Conservation (phyloP, 495 filamentous ascomycete genomes). For the Aspergillus leporis region DNA sequence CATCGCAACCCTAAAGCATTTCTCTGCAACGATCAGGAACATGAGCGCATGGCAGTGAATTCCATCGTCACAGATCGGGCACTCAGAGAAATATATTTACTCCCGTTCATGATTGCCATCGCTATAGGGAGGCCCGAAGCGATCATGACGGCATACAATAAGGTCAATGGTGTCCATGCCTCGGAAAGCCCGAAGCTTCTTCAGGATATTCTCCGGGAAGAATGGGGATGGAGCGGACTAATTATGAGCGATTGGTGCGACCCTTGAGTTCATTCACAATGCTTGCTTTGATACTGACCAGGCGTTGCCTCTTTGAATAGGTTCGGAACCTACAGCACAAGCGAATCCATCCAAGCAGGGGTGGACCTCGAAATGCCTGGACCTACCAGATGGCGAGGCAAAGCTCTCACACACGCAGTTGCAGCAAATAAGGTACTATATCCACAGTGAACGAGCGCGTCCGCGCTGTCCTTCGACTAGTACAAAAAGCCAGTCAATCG, state of each 20-base stretch:
- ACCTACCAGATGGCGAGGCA: conserved; percentile 58
- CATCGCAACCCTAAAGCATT: conserved; percentile 70
- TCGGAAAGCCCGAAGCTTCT: conserved; percentile 61
- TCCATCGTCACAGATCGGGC: conserved; percentile 62
- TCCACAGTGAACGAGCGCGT: conserved; percentile 58
- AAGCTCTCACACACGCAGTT: conserved; percentile 51
- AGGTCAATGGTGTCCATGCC: conserved; percentile 69
- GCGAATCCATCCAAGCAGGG: conserved; percentile 60
- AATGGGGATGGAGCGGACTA: conserved; percentile 70
- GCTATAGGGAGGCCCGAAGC: conserved; percentile 55
- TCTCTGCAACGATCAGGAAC: conserved; percentile 71
- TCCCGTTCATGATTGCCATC: conserved; percentile 72
- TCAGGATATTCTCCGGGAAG: conserved; percentile 61
- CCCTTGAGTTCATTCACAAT: not conserved
- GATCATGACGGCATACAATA: conserved; percentile 76
- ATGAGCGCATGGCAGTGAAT: conserved; percentile 60
- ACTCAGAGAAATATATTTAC: conserved; percentile 68
- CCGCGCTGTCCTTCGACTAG: conserved; percentile 55
- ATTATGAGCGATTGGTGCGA: conserved; percentile 71
- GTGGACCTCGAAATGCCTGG: conserved; percentile 74
- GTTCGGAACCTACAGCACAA: conserved; percentile 63
- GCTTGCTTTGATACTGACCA: conserved; percentile 15
- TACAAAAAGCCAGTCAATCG: conserved; percentile 57
- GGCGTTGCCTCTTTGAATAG: conserved; percentile 6
- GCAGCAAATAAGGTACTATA: conserved; percentile 52